These are phyloP conservation scores for Hypholoma fasciculare DNA, from an alignment of 768 basidiomycete species.

Conservation along the genomic window DNA sequence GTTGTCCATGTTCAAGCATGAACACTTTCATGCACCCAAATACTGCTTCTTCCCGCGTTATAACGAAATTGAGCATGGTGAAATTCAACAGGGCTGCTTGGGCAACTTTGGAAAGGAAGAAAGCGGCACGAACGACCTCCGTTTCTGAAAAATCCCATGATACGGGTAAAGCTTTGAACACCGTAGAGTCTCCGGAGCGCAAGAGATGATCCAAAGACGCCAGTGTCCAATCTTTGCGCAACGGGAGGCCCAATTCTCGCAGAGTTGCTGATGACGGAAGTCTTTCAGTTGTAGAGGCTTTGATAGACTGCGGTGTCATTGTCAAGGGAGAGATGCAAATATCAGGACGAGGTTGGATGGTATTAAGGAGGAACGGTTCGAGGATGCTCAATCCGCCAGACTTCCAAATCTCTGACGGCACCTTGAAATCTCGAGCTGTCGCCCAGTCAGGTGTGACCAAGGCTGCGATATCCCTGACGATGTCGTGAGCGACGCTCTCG, in stretches of 20 bases:
- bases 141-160: slow-evolving; percentile 81
- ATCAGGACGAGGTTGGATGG: slow-evolving; percentile 41
- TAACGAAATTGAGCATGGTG: slow-evolving; percentile 39
- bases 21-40: slow-evolving; percentile 91
- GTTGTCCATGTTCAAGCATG: slow-evolving; percentile 90
- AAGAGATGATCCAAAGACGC: slow-evolving; percentile 76
- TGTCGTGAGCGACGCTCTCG: slow-evolving; percentile 53
- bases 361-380: slow-evolving; percentile 58
- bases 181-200: slow-evolving; percentile 67
- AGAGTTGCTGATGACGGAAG: slow-evolving; percentile 30
- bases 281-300: slow-evolving; percentile 54
- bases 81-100: slow-evolving; percentile 45
- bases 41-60: slow-evolving; percentile 57
- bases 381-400: slow-evolving; percentile 50
- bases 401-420: slow-evolving; percentile 47
- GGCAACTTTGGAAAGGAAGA: slow-evolving; percentile 58
- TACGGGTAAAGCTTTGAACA: slow-evolving; percentile 66
- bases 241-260: slow-evolving; percentile 42
- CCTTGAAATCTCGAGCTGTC: slow-evolving; percentile 30
- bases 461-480: slow-evolving; percentile 39
- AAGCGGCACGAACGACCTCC: slow-evolving; percentile 69
- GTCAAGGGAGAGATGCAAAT: slow-evolving; percentile 51
- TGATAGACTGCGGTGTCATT: slow-evolving; percentile 56
- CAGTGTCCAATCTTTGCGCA: slow-evolving; percentile 65
- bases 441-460: slow-evolving; percentile 44